Conservation (phyloP, 139 green algal genomes). For the Choricystis sp. region DNA sequence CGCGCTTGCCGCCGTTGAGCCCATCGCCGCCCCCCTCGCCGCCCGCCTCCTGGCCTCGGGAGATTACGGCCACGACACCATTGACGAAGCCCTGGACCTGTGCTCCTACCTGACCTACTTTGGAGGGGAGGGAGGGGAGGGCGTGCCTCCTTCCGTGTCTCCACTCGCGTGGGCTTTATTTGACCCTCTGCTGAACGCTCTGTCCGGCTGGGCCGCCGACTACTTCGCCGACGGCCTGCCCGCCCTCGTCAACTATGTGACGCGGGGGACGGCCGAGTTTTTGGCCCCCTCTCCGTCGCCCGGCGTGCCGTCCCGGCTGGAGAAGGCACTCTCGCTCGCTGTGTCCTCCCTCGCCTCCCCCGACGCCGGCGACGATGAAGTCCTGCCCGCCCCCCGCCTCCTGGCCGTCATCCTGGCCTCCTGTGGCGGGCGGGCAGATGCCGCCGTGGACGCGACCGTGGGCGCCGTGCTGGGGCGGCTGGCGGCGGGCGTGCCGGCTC, state of each 20-base stretch:
- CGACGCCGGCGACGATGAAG: neutral
- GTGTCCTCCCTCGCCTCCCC: neutral
- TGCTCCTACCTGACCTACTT: slow-evolving; percentile 88
- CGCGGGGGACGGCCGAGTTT: neutral
- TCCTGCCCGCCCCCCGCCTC: neutral
- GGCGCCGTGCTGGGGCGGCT: neutral
- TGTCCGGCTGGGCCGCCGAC: neutral
- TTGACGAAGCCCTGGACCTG: slow-evolving; percentile 83
- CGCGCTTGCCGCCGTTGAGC: slow-evolving; percentile 1
- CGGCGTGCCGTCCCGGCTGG: neutral
- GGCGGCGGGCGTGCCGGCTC: too few relatives aligned
- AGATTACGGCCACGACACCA: slow-evolving; percentile 64
- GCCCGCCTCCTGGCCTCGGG: slow-evolving; percentile 56
- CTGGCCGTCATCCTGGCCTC: neutral
- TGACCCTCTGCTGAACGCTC: slow-evolving; percentile 44
- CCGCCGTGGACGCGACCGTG: neutral
- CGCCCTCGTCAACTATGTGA: neutral
- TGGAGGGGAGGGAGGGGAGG: slow-evolving; percentile 24
- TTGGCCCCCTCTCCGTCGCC: neutral
- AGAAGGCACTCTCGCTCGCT: neutral
- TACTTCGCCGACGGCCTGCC: neutral
- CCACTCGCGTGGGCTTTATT: slow-evolving; percentile 76
- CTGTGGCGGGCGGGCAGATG: too few relatives aligned
- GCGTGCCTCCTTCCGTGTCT: too few relatives aligned
- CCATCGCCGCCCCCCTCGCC: slow-evolving; percentile 66